Percentiles rank a stretch among this genome's conserved stretches.
Conservation (phyloP, 371 early-diverging fungal species). For the Parasitella parasitica region DNA sequence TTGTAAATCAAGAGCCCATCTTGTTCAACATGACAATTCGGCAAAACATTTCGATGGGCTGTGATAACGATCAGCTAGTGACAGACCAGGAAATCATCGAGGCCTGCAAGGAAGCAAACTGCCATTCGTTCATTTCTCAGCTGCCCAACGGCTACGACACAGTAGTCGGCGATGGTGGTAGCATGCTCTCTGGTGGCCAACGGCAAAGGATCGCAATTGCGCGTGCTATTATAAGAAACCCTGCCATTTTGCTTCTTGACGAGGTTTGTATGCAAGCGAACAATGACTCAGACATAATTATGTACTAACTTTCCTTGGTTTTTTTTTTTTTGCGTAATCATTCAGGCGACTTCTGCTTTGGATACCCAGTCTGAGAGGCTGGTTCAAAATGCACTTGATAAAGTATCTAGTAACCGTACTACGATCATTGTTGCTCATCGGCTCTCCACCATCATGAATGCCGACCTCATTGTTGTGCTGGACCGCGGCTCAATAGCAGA, state of each 20-base stretch:
- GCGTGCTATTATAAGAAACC: conserved; percentile 69
- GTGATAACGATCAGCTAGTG: conserved; percentile 41
- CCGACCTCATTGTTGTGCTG: conserved; percentile 78
- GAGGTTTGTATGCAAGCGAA: conserved; percentile 45
- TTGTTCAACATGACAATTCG: conserved; percentile 71
- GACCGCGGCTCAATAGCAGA: conserved; percentile 66
- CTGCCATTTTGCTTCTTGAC: conserved; percentile 68
- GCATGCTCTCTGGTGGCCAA: conserved; percentile 84
- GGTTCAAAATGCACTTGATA: conserved; percentile 78
- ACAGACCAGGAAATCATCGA: conserved; percentile 54
- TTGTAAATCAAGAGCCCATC: conserved; percentile 72
- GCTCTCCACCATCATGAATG: conserved; percentile 69
- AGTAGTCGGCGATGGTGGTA: conserved; percentile 49
- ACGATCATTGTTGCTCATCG: conserved; percentile 90
- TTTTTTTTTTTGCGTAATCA: too few relatives aligned
- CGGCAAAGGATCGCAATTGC: conserved; percentile 81
- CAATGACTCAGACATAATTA: too few relatives aligned
- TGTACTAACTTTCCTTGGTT: too few relatives aligned
- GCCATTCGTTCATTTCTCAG: conserved; percentile 60
- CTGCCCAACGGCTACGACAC: conserved; percentile 78
- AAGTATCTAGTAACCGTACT: conserved; percentile 68
- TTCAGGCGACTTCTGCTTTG: conserved; percentile 77
- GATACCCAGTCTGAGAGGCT: conserved; percentile 78
- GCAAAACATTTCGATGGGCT: conserved; percentile 70
- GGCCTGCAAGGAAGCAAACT: conserved; percentile 73